phyloP scores from a whole-genome alignment of 2,329 filamentous ascomycete species.

The Coniochaeta sp. region DNA sequence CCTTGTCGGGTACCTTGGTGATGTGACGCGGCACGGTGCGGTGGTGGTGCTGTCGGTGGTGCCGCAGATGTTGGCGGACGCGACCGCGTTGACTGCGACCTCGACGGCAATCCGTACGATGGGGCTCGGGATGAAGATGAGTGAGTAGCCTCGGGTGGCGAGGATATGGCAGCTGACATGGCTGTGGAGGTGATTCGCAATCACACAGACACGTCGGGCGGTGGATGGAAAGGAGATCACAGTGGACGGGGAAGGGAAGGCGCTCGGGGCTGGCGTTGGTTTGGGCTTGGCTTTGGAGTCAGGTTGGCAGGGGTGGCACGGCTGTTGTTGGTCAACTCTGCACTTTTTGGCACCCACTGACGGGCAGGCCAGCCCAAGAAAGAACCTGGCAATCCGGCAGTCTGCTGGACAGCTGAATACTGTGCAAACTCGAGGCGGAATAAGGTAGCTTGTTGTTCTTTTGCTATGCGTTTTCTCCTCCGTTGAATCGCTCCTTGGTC shows the following conservation, averaged over 20 bases:
- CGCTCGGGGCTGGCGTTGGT: slow-evolving; percentile 1
- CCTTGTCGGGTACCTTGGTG: slow-evolving; percentile 9
- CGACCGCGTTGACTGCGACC: slow-evolving; percentile 28
- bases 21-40: slow-evolving; percentile 16
- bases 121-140: slow-evolving; percentile 20
- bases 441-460: no score
- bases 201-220: background rate
- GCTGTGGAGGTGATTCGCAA: slow-evolving; percentile 9
- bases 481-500: no score
- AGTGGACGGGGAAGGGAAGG: background rate
- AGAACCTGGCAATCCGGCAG: background rate
- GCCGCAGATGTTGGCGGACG: slow-evolving; percentile 18
- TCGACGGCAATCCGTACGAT: slow-evolving; percentile 17
- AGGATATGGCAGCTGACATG: slow-evolving; percentile 26
- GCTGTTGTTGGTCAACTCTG: background rate
- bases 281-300: slow-evolving; percentile 3
- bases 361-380: background rate
- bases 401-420: background rate
- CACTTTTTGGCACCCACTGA: background rate
- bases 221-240: slow-evolving; percentile 2
- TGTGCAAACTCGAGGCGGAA: no score
- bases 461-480: no score
- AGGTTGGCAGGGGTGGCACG: slow-evolving; percentile 1
- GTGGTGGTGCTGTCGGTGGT: slow-evolving; percentile 13
- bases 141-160: slow-evolving; percentile 21